Evolutionary conservation across 225 moss, liverwort and hornwort species (phyloP), one percentile per base, ranked within the genome.

Genomic region (Rhytidiadelphus loreus): DNA sequence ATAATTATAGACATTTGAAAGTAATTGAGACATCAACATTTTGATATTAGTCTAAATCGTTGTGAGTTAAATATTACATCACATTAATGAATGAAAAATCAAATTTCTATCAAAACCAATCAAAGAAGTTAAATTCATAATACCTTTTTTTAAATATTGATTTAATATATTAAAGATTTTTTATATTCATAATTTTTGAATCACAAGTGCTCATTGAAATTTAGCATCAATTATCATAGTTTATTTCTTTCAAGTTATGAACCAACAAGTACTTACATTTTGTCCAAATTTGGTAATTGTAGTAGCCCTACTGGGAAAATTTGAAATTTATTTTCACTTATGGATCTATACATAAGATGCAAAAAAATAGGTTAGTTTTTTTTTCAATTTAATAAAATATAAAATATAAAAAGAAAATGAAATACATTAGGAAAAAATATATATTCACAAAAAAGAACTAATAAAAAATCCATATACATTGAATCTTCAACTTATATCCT

Each of bases 201-300:
- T 21, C 4, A 20, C 2, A 37, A 37, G 6, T 6, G 2, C 6
- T n/a, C 7, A n/a, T 1, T n/a, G 1, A n/a, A n/a, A 68, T n/a
- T 4, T 4, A 68, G 4, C 7, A 37, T 22, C 6, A 37, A 66
- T 21, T 20, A 66, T 66, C 20, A 21, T 23, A 0, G 5, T n/a
- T 11, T n/a, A 9, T 62, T 62, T 62, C 8, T 62, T 62, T 8
- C 2, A 30, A 32, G 8, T 19, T 3, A 64, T 35, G 7, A 68
- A 68, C n/a, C 1, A n/a, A 7, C 12, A n/a, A 65, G 25, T 4
- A 77, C 55, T 77, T 56, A 56, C 77, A 77, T n/a, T 56, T 55
- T n/a, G 0, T 78, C 77, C 24, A 56, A 56, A n/a, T n/a, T 78
- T 25, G 9, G n/a, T 56, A 78, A 37, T 16, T 25, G n/a, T 7